A percentile compares a stretch with the other conserved stretches of the same genome.
phyloP scores from a whole-genome alignment of 2,329 filamentous ascomycete genomes.

The Ophiostoma fasciatum region DNA sequence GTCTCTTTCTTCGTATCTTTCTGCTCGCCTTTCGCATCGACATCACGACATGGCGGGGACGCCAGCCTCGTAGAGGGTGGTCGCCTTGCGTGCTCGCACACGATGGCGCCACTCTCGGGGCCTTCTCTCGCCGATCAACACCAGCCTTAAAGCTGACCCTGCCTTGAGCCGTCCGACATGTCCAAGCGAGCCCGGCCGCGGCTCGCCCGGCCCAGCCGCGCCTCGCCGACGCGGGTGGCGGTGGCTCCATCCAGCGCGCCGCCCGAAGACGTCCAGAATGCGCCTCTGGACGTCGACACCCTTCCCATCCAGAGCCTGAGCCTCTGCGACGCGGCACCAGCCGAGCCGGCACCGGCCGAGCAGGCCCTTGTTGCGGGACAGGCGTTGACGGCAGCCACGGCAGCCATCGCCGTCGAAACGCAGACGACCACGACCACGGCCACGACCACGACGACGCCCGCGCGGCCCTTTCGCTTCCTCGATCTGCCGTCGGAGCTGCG shows the following conservation, averaged over 20 bases:
- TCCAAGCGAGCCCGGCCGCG: constrained; percentile 13
- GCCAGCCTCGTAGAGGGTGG: constrained; percentile 41
- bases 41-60: constrained; percentile 29
- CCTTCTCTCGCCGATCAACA: too few species aligned
- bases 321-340: constrained; percentile 21
- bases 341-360: too few species aligned
- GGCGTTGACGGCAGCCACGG: constrained; percentile 5
- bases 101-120: constrained; percentile 41
- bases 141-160: too few species aligned
- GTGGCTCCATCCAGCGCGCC: constrained; percentile 20
- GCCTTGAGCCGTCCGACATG: too few species aligned
- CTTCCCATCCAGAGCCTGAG: constrained; percentile 29
- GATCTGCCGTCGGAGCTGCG: constrained; percentile 55
- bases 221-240: constrained; percentile 16
- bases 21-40: constrained; percentile 19
- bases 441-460: constrained; percentile 7
- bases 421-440: neutral
- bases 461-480: constrained; percentile 47
- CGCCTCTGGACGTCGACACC: constrained; percentile 12
- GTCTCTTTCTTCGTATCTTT: too few species aligned
- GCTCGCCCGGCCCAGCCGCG: constrained; percentile 18
- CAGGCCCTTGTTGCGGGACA: too few species aligned
- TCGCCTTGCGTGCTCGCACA: constrained; percentile 24
- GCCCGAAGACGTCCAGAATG: constrained; percentile 23
- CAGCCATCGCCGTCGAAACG: neutral